These are phyloP conservation scores for Diaporthe sp. DNA, from an alignment of 2,329 filamentous ascomycete genomes.

Conservation along the genomic window DNA sequence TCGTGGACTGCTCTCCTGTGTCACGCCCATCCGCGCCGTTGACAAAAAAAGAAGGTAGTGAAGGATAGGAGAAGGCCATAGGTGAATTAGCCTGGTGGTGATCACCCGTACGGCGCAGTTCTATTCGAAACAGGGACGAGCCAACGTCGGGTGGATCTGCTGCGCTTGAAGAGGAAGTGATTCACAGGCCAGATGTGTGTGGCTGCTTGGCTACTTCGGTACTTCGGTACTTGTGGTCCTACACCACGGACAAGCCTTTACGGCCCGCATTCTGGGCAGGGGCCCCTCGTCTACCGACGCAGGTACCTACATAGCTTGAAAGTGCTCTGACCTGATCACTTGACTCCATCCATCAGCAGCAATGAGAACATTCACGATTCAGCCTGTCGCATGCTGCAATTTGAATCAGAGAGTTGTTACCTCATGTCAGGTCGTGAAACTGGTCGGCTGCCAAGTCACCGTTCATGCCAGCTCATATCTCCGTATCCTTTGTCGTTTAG, in stretches of 20 bases:
- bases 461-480: background rate
- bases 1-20: constrained; percentile 3
- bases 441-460: background rate
- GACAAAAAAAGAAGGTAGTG: background rate
- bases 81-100: background rate
- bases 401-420: background rate
- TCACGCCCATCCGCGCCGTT: constrained; percentile 15
- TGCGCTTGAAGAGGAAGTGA: constrained; percentile 13
- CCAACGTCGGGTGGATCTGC: background rate
- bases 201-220: background rate
- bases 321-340: background rate
- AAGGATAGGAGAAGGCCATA: constrained; percentile 12
- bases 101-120: background rate
- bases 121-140: constrained; percentile 18
- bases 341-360: background rate
- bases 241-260: background rate
- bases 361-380: background rate
- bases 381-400: background rate
- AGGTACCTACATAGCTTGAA: background rate
- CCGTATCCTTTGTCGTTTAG: background rate
- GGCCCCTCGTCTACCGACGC: background rate
- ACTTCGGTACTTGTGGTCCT: background rate
- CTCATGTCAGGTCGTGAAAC: background rate
- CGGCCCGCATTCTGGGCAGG: background rate
- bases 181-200: constrained; percentile 1